Conservation (phyloP, 306 rosid genomes). For the Sesbania bispinosa region DNA sequence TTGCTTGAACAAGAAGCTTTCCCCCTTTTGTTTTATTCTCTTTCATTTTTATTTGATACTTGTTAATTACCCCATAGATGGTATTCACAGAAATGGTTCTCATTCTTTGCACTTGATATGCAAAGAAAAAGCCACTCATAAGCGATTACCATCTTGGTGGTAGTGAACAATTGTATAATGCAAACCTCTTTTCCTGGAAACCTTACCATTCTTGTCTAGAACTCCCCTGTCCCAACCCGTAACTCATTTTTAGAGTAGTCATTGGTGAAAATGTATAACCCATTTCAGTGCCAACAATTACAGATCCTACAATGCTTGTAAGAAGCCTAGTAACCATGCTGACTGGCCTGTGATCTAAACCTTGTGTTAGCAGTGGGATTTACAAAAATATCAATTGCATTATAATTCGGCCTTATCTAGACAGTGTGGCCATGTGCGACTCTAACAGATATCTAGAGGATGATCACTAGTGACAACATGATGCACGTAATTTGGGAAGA, state of each 20-base stretch:
- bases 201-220: slow-evolving; percentile 50
- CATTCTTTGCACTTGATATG: slow-evolving; percentile 38
- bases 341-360: slow-evolving; percentile 51
- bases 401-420: too few species aligned
- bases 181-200: slow-evolving; percentile 59
- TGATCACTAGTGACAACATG: slow-evolving; percentile 79
- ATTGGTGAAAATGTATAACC: slow-evolving; percentile 76
- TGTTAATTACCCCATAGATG: too few species aligned
- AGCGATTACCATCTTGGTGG: slow-evolving; percentile 63
- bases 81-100: slow-evolving; percentile 38
- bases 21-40: neutral
- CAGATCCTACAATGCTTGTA: slow-evolving; percentile 71
- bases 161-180: slow-evolving; percentile 64
- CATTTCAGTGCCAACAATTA: slow-evolving; percentile 47
- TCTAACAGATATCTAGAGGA: slow-evolving; percentile 67
- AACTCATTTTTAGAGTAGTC: slow-evolving; percentile 42
- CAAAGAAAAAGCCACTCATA: slow-evolving; percentile 81
- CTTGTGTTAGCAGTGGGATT: slow-evolving; percentile 61
- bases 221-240: slow-evolving; percentile 42
- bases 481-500: slow-evolving; percentile 61
- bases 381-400: slow-evolving; percentile 52
- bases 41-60: neutral
- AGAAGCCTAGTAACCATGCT: slow-evolving; percentile 70
- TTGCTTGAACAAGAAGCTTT: neutral
- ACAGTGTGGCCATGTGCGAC: too few species aligned